Base-by-base conservation (phyloP, 257 asterid genomes). In the Ocimum tenuiflorum region DNA sequence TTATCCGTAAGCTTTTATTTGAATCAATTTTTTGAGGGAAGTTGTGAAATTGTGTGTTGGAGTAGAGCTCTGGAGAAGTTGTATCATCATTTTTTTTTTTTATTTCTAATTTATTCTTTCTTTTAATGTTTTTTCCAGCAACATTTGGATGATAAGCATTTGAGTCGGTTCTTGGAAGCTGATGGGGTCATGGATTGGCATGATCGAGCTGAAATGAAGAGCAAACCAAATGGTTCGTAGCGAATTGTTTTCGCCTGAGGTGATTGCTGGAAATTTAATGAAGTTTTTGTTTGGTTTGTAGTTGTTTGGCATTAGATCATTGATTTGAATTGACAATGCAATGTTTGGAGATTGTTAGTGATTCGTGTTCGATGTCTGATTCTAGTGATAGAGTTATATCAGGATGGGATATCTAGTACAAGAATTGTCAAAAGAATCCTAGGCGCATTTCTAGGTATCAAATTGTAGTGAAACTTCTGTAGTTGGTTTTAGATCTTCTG, bases 91-190 rank as follows among this genome's bases (percentile, higher is more conserved):
- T 43, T 6, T 73, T 47, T 73, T 27, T 19, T 6, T 3, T 7
- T 20, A n/a, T n/a, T n/a, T n/a, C n/a, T n/a, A n/a, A n/a, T n/a
- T n/a, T n/a, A n/a, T n/a, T n/a, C n/a, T n/a, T 47, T 49, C 56
- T 67, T 29, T 27, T 83, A 88, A 91, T 77, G 81, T 52, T 63
- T 70, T 35, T 18, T 35, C 18, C 86, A 89, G 95, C 80, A 84
- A 78, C 85, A 86, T 90, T 81, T 88, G 85, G 96, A 87, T 73
- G 91, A 90, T 77, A 88, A 85, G 81, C 90, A 84, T 81, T 83
- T 86, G 54, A 82, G 92, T 53, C 31, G 31, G 31, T 27, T 4
- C 82, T 69, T 87, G 80, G 92, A 89, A 67, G 96, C 86, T 9
- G 96, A 89, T 20, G 91, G 72, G 41, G 57, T 80, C 55, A 70